Evolutionary conservation across 2,329 filamentous ascomycete species (phyloP), one percentile per base, ranked within the genome.

Genomic region (Phoma herbarum): DNA sequence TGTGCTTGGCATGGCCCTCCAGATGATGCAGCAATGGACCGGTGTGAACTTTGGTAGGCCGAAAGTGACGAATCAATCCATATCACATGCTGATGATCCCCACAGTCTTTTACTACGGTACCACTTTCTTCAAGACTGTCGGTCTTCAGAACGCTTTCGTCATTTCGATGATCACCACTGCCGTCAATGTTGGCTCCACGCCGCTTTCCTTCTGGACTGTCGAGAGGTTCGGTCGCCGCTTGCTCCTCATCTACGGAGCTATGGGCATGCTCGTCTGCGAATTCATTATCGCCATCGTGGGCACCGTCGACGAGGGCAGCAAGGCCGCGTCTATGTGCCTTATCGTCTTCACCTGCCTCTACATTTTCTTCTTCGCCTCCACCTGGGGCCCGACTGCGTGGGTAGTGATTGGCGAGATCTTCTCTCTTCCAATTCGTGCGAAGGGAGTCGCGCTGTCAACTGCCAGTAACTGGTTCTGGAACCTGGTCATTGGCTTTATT

Each of bases 401-500:
- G 85, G 82, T 84, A 56, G 85, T 96, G 68, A 93, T 95, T 71
- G 92, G 37, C 14, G 37, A 41, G 82, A 90, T 95, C 79, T 96
- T 90, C 86, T 92, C 92, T 57, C 86, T 96, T 52, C 91, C 91
- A 61, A 94, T 96, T 79, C 90, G 93, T 72, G 90, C 93, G 39
- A 90, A 91, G 67, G 93, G 93, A 81, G 92, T 96, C 60, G 92
- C 86, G 69, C 85, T 96, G 43, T 93, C 92, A 39, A 96, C 93
- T 9, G 90, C 92, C 61, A 92, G 89, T 75, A 96, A 96, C 86
- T 96, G 92, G 92, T 85, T 95, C 63, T 95, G 91, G 91, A 95
- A 93, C 82, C 92, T 88, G 77, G 79, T 83, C 76, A 76, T 76
- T 49, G 66, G 71, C 29, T 71, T 72, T 53, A 67, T 73, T 47